phyloP scores from a whole-genome alignment of 257 asterid genomes.

The Petunia axillaris region DNA sequence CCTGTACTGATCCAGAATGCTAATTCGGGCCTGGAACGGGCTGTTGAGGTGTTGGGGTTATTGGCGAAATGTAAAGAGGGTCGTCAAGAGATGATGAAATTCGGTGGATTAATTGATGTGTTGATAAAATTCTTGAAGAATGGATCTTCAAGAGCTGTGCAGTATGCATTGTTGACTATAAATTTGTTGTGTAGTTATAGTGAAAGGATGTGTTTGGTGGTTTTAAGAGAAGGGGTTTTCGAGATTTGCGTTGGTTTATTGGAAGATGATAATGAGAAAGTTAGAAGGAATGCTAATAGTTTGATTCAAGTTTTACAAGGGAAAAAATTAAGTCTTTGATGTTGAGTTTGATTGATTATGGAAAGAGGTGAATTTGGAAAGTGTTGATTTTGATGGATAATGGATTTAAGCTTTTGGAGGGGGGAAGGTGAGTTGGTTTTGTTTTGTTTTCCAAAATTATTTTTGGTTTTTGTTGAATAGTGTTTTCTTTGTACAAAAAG shows the following conservation, averaged over 20 bases:
- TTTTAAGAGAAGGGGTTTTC: conserved; percentile 55
- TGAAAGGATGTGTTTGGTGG: conserved; percentile 57
- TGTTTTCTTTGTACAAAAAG: conserved; percentile 51
- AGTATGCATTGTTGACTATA: conserved; percentile 67
- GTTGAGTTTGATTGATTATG: conserved; percentile 6
- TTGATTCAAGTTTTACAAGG: conserved; percentile 81
- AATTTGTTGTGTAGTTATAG: conserved; percentile 65
- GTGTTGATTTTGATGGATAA: conserved; percentile 16
- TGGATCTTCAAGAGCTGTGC: conserved; percentile 86
- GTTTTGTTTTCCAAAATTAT: conserved; percentile 22
- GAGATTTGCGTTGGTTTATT: conserved; percentile 67
- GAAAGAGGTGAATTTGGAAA: conserved; percentile 18
- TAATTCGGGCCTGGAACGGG: conserved; percentile 75
- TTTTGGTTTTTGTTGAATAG: conserved; percentile 28
- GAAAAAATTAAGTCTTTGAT: conserved; percentile 36
- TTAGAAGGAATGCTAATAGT: conserved; percentile 73
- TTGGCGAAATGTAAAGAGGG: conserved; percentile 74
- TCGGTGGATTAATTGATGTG: conserved; percentile 50
- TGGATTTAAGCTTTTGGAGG: conserved; percentile 9
- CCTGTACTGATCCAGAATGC: conserved; percentile 61
- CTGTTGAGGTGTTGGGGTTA: conserved; percentile 85
- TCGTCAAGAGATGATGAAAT: conserved; percentile 67
- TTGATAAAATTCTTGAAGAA: conserved; percentile 62
- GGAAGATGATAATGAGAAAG: conserved; percentile 90
- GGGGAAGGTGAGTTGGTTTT: conserved; percentile 39